These are phyloP conservation scores for Emmonsia crescens DNA, from an alignment of 2,329 filamentous ascomycete genomes.

Conservation along the genomic window DNA sequence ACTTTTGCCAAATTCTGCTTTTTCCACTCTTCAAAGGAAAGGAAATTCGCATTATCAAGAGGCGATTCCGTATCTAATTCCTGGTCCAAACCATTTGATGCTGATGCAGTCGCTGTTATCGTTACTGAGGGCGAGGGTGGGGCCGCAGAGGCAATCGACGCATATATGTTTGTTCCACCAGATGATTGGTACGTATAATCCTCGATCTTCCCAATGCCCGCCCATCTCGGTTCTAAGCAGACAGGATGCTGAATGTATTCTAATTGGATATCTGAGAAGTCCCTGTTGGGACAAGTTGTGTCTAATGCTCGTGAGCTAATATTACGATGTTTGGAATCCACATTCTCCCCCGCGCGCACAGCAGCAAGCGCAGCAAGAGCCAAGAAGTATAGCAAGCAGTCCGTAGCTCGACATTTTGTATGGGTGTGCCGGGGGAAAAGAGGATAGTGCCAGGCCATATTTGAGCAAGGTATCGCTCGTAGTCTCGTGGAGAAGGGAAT, in stretches of 20 bases:
- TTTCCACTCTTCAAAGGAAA: slow-evolving; percentile 99
- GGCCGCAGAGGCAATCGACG: background rate
- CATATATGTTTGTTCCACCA: background rate
- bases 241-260: slow-evolving; percentile 18
- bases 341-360: background rate
- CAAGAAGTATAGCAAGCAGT: background rate
- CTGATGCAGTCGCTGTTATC: background rate
- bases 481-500: background rate
- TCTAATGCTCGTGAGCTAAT: slow-evolving; percentile 10
- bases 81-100: slow-evolving; percentile 18
- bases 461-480: background rate
- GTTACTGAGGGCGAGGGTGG: background rate
- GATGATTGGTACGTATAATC: slow-evolving; percentile 5
- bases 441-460: background rate
- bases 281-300: slow-evolving; percentile 15
- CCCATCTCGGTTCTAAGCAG: slow-evolving; percentile 18
- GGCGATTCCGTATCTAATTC: slow-evolving; percentile 54
- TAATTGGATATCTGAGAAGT: slow-evolving; percentile 13
- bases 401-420: background rate
- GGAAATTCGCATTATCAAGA: slow-evolving; percentile 67
- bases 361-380: background rate
- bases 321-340: slow-evolving; percentile 2
- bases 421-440: background rate
- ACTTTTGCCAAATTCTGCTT: slow-evolving; percentile 78
- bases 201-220: background rate